A percentile compares a stretch with the other conserved stretches of the same genome.
Evolutionary conservation across 441 rosid genomes (phyloP).

Genomic region (Pelargonium citronellum): DNA sequence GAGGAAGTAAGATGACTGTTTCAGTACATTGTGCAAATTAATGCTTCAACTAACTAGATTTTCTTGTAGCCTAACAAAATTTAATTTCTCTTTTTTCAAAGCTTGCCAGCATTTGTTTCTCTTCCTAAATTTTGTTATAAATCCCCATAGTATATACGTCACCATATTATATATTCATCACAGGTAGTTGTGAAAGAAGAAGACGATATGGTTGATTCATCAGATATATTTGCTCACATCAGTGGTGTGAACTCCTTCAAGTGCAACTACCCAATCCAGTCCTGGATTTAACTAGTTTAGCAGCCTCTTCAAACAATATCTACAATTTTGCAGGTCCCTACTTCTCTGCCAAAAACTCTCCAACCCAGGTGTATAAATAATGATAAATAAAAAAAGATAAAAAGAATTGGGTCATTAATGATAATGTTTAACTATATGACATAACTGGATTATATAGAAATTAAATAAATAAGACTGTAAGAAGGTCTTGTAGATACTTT

Average conservation of each 20-base stretch:
- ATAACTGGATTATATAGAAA: slow-evolving; percentile 23
- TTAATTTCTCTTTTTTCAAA: background rate
- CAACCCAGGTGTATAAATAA: slow-evolving; percentile 16
- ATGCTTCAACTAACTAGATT: background rate
- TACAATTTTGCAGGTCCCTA: slow-evolving; percentile 40
- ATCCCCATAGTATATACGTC: background rate
- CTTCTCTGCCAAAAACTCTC: slow-evolving; percentile 24
- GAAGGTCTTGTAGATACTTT: slow-evolving; percentile 30
- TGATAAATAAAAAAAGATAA: background rate
- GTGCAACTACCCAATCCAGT: slow-evolving; percentile 71
- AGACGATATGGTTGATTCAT: slow-evolving; percentile 66
- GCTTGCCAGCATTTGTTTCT: background rate
- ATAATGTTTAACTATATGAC: background rate
- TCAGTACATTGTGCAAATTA: background rate
- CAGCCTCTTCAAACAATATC: background rate
- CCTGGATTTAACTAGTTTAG: slow-evolving; percentile 48
- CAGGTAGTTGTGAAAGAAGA: slow-evolving; percentile 69
- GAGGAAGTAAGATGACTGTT: slow-evolving; percentile 33
- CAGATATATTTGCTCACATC: slow-evolving; percentile 77
- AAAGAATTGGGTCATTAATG: slow-evolving; percentile 22
- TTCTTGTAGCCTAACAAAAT: background rate
- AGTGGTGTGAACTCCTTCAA: slow-evolving; percentile 89
- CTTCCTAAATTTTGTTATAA: background rate
- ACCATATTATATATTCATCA: background rate
- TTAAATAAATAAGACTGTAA: slow-evolving; percentile 20